phyloP scores from a whole-genome alignment of 208 protist species.

The Phytomonas francai region DNA sequence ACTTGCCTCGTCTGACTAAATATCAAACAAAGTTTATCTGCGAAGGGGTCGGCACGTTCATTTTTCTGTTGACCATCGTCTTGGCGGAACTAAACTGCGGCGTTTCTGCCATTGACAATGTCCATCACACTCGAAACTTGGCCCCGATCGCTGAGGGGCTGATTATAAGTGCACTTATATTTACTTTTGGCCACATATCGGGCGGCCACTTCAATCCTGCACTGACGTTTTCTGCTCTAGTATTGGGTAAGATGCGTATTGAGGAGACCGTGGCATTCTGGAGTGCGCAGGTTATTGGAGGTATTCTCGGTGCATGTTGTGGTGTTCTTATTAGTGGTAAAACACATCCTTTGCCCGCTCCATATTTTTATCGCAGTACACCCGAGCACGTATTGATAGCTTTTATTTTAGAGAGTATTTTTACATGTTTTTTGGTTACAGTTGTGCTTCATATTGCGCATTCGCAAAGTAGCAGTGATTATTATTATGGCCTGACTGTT shows the following conservation, averaged over 20 bases:
- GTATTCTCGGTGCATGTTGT: constrained; percentile 40
- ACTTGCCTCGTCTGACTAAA: constrained; percentile 36
- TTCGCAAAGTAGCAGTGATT: constrained; percentile 63
- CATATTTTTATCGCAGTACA: constrained; percentile 58
- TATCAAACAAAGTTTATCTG: constrained; percentile 58
- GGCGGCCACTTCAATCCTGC: constrained; percentile 83
- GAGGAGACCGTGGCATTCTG: constrained; percentile 75
- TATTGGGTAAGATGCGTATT: constrained; percentile 56
- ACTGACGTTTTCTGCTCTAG: constrained; percentile 57
- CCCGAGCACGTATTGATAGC: constrained; percentile 56
- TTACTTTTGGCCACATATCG: constrained; percentile 77
- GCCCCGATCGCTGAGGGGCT: constrained; percentile 76
- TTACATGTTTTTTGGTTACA: constrained; percentile 62
- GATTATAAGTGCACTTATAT: constrained; percentile 73
- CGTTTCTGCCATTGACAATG: constrained; percentile 45
- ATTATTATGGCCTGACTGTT: constrained; percentile 77
- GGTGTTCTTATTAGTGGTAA: constrained; percentile 56
- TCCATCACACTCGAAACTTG: constrained; percentile 60
- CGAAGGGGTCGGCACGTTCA: constrained; percentile 68
- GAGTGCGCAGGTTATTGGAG: constrained; percentile 74
- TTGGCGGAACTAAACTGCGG: constrained; percentile 75
- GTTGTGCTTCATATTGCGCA: constrained; percentile 72
- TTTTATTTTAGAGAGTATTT: constrained; percentile 58
- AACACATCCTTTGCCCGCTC: constrained; percentile 56
- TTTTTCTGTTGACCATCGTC: constrained; percentile 66